Evolutionary conservation across 2,329 filamentous ascomycete species (phyloP), one percentile per base, ranked within the genome.

Genomic region (Colletotrichum sp.): DNA sequence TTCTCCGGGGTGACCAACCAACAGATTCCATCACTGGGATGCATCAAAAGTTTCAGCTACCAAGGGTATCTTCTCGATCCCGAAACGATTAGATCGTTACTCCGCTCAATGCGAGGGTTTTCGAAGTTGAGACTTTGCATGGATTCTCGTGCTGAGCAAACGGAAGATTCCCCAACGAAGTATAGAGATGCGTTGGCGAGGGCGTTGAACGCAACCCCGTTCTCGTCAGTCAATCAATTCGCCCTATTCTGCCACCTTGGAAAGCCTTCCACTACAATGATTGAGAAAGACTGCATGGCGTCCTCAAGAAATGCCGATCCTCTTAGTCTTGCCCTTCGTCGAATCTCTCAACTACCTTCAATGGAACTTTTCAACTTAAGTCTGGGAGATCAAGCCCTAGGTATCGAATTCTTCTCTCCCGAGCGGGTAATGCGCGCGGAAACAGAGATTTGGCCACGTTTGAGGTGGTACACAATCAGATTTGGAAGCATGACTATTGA

Each of bases 401-500:
- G 18, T n/a, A 48, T 48, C 39, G 39, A n/a, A 48, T 48, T 48
- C 39, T 48, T 48, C 9, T n/a, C 9, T 48, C 0, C 18, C 18
- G 5, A 48, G 39, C 39, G 18, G 39, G 39, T n/a, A 0, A n/a
- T 48, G 18, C 9, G 18, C 39, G 0, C 18, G 9, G 39, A 48
- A n/a, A 48, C 18, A 48, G 39, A 48, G 18, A 12, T n/a, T 48
- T 48, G 39, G 39, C 39, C 39, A n/a, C 18, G 39, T n/a, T 0
- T 48, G 0, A 48, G 0, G 3, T 12, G 18, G 39, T 48, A 12
- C 0, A n/a, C 39, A 0, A 48, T 48, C 39, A n/a, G 18, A n/a
- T 48, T 48, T 6, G 18, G 39, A 48, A 48, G 39, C 18, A 21
- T 48, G 18, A 21, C 18, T n/a, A n/a, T 48, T 48, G 39, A 48